phyloP scores from a whole-genome alignment of 2,329 filamentous ascomycete species.

The Exophiala oligosperma region DNA sequence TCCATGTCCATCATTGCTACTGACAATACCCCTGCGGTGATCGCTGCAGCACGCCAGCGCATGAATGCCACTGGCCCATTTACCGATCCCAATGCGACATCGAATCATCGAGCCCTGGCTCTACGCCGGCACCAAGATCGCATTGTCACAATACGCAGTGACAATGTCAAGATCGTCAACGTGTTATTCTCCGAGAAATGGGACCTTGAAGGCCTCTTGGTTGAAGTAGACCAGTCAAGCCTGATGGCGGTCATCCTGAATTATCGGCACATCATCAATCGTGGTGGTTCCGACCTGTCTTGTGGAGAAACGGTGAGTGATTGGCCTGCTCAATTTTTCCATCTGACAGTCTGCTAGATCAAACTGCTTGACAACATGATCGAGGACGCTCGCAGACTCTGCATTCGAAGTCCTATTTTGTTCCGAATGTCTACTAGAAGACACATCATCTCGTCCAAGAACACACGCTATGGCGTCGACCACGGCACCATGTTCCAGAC shows the following conservation, averaged over 20 bases:
- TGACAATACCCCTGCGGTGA: slow-evolving; percentile 23
- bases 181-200: slow-evolving; percentile 28
- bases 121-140: not conserved
- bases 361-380: slow-evolving; percentile 32
- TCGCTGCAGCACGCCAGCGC: slow-evolving; percentile 4
- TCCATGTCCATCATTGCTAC: slow-evolving; percentile 21
- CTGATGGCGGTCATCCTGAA: slow-evolving; percentile 28
- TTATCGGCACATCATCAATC: slow-evolving; percentile 20
- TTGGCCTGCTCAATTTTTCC: not conserved
- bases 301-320: slow-evolving; percentile 24
- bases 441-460: slow-evolving; percentile 28
- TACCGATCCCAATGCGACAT: not conserved
- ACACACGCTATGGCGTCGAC: slow-evolving; percentile 33
- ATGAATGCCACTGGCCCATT: slow-evolving; percentile 1
- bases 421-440: slow-evolving; percentile 30
- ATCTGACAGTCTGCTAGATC: slow-evolving; percentile 2
- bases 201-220: slow-evolving; percentile 31
- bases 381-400: slow-evolving; percentile 32
- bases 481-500: slow-evolving; percentile 29
- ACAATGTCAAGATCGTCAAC: slow-evolving; percentile 15
- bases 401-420: slow-evolving; percentile 28
- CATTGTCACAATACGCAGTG: slow-evolving; percentile 18
- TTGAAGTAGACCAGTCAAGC: slow-evolving; percentile 22
- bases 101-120: not conserved
- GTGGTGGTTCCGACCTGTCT: slow-evolving; percentile 26